Evolutionary conservation across 2,329 filamentous ascomycete species (phyloP).

Genomic region (Neofusicoccum sp.): DNA sequence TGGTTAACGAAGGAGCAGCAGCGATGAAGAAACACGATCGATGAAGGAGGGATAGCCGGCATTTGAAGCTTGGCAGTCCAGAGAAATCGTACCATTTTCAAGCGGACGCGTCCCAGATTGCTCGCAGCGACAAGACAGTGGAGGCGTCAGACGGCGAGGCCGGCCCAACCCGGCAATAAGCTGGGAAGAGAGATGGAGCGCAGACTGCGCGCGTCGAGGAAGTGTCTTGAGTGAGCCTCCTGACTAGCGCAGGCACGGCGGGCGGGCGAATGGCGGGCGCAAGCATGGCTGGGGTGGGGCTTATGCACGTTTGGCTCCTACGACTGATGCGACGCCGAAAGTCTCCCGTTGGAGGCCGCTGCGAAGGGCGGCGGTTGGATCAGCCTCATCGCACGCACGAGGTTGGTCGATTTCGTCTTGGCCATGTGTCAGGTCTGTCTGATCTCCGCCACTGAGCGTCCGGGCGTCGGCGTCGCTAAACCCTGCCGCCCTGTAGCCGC

Average conservation of each 20-base stretch:
- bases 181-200: not conserved
- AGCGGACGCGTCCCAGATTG: not conserved
- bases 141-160: not conserved
- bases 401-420: not conserved
- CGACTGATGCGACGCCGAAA: not conserved
- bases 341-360: not conserved
- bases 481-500: not conserved
- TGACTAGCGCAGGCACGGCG: slow-evolving; percentile 7
- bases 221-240: slow-evolving; percentile 5
- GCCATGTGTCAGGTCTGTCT: not conserved
- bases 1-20: not conserved
- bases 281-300: not conserved
- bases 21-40: not conserved
- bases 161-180: not conserved
- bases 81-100: slow-evolving; percentile 3
- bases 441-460: slow-evolving; percentile 5
- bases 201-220: not conserved
- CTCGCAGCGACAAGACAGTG: not conserved
- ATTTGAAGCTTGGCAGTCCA: slow-evolving; percentile 12
- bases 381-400: not conserved
- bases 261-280: not conserved
- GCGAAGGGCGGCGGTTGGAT: not conserved
- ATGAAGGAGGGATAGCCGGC: not conserved
- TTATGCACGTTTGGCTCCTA: not conserved
- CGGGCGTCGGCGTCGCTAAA: not conserved